Evolutionary conservation across 106 monocot genomes (phyloP).

Genomic region (Agapanthus africanus): DNA sequence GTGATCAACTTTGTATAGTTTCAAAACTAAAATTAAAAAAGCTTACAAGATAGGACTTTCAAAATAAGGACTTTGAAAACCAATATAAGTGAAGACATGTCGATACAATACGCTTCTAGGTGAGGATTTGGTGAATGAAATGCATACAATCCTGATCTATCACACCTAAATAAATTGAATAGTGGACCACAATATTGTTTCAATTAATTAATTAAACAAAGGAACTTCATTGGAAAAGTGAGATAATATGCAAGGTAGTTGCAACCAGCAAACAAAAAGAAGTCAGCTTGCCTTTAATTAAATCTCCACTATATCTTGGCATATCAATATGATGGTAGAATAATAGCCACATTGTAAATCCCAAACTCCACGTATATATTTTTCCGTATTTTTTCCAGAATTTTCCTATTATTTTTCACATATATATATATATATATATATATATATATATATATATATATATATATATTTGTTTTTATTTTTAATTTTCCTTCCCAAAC

Average conservation of each 20-base stretch:
- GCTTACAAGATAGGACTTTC: not conserved
- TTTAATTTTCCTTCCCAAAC: too few species aligned
- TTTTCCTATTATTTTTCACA: too few species aligned
- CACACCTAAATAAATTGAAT: not conserved
- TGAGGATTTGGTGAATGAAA: not conserved
- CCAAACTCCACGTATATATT: too few species aligned
- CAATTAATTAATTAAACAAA: not conserved
- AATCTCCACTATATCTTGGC: not conserved
- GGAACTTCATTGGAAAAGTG: not conserved
- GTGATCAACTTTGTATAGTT: not conserved
- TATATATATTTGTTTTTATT: too few species aligned
- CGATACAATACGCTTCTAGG: not conserved
- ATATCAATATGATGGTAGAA: not conserved
- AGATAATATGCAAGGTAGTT: not conserved
- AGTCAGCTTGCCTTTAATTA: not conserved
- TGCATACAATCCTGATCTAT: not conserved
- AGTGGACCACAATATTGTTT: not conserved
- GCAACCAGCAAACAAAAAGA: not conserved
- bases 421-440: too few species aligned
- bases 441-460: too few species aligned
- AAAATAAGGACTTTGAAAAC: not conserved
- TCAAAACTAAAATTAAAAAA: not conserved
- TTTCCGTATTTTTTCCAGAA: too few species aligned
- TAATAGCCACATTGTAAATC: not conserved
- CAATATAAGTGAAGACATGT: not conserved